Base-by-base conservation (phyloP, 2,329 filamentous ascomycete genomes). In the Camillea tinctor region DNA sequence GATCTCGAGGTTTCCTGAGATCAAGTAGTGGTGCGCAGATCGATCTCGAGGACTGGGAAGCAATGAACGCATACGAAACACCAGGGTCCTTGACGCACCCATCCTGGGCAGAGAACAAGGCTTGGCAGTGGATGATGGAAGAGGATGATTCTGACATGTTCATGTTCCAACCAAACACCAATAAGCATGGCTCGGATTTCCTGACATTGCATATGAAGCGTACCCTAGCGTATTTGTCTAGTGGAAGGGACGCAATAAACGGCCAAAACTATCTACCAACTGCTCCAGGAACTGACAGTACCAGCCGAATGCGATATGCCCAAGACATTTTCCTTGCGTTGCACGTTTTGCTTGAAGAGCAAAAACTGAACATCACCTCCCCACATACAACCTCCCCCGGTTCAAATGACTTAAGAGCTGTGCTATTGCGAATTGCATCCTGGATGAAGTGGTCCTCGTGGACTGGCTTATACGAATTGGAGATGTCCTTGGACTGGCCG, bases 281-380 rank as follows among this genome's bases (percentile, higher is more conserved):
- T 0, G 84, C 82, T 1, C 59, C 77, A 2, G 75, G 74, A 54
- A 76, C 82, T 55, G 83, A 80, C 57, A 78, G 83, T 44, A 84
- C 85, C 59, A 80, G 81, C 54, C 83, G 87, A 50, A 81, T 84
- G 58, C 88, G 81, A 69, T 76, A 87, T 57, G 81, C 90, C 36
- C 78, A 89, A 71, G 84, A 91, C 69, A 81, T 90, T 55, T 83
- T 94, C 44, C 79, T 96, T 64, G 89, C 86, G 0, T 79, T 99
- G 13, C 95, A 99, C 76, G 80, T 98, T 2, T 79, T 96, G n/a
- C 83, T 90, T 0, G 94, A 99, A 73, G 95, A 99, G 72, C 83
- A 90, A 63, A 98, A 96, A 71, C 83, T 99, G 1, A 86, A 91
- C 62, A 84, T 88, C 4, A 79, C 81, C 63, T 74, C 75, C 0